A percentile compares a stretch with the other conserved stretches of the same genome.
Evolutionary conservation across 495 filamentous ascomycete genomes (phyloP).

Genomic region (Neurospora terricola): DNA sequence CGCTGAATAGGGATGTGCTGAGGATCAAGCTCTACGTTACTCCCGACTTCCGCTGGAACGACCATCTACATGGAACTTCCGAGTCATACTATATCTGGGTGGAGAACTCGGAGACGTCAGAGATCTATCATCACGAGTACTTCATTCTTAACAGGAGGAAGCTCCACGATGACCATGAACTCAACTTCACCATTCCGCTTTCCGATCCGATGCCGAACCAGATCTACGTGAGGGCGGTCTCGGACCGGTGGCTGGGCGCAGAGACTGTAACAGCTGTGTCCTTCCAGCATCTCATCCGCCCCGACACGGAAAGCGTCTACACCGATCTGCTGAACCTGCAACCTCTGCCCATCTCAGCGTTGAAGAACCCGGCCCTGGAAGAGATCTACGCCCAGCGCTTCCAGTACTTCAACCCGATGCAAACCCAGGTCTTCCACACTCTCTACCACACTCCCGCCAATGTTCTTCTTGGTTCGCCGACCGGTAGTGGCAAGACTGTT

Average conservation of each 20-base stretch:
- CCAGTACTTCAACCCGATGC: slow-evolving; percentile 97
- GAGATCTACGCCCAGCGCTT: slow-evolving; percentile 84
- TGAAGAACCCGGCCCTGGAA: slow-evolving; percentile 80
- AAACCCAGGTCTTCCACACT: slow-evolving; percentile 94
- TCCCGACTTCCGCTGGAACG: slow-evolving; percentile 92
- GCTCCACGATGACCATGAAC: slow-evolving; percentile 85
- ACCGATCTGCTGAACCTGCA: slow-evolving; percentile 89
- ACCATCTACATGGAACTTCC: slow-evolving; percentile 84
- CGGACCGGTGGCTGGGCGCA: slow-evolving; percentile 94
- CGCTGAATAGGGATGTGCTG: slow-evolving; percentile 87
- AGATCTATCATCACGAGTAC: slow-evolving; percentile 97
- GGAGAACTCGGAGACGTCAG: slow-evolving; percentile 93
- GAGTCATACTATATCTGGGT: slow-evolving; percentile 99
- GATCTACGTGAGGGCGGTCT: slow-evolving; percentile 89
- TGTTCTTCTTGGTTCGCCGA: slow-evolving; percentile 92
- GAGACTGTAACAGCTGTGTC: slow-evolving; percentile 91
- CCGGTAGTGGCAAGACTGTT: slow-evolving; percentile 93
- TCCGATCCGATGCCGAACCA: slow-evolving; percentile 87
- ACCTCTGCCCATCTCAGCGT: slow-evolving; percentile 75
- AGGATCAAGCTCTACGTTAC: slow-evolving; percentile 75
- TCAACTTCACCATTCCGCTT: slow-evolving; percentile 95
- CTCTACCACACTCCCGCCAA: slow-evolving; percentile 87
- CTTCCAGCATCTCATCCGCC: slow-evolving; percentile 94
- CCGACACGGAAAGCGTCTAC: slow-evolving; percentile 94
- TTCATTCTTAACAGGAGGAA: slow-evolving; percentile 87